Base-by-base conservation (phyloP, 805 yeast species). In the Kazachstania martiniae region DNA sequence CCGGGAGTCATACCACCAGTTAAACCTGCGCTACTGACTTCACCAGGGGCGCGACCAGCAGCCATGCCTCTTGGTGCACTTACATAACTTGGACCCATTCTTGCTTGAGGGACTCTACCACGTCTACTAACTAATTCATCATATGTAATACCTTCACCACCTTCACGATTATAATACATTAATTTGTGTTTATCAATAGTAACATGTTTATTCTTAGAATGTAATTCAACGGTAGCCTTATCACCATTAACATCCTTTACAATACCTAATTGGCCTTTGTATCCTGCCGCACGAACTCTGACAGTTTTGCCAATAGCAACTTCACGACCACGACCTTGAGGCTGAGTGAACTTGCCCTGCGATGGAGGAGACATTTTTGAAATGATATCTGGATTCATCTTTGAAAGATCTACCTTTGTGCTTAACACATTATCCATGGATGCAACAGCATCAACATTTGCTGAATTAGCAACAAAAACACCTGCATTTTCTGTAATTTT, bases 181-280 rank as follows among this genome's bases (percentile, higher is more conserved):
- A 91, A 66, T 50, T 78, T 83, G 21, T 72, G 68, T 51, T 87
- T 87, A 46, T 76, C 78, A 21, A 91, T 82, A 37, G 89, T 83
- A 39, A 87, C 75, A 38, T 81, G 82, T 56, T 89, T 91, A 51
- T 78, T 77, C 44, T 87, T 87, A 18, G 95, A 83, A 57, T 91
- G 97, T 42, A 91, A 68, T 61, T 91, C 98, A 27, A 91, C 83
- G 38, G 96, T 72, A 1, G 96, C 97, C 44, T 70, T 72, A 10
- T 80, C 80, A 40, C 93, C 98, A 47, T 85, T 91, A 8, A 95
- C 85, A 53, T 91, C 97, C 44, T 82, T 80, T 27, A 91, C 84
- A 42, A 84, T 81, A 54, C 98, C 98, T 62, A 79, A 77, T 44
- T 85, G 74, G 28, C 98, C 97, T 61, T 91, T 91, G 57, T 89